These are phyloP conservation scores for Coemansia erecta DNA, from an alignment of 192 early-diverging fungal genomes.

Conservation along the genomic window DNA sequence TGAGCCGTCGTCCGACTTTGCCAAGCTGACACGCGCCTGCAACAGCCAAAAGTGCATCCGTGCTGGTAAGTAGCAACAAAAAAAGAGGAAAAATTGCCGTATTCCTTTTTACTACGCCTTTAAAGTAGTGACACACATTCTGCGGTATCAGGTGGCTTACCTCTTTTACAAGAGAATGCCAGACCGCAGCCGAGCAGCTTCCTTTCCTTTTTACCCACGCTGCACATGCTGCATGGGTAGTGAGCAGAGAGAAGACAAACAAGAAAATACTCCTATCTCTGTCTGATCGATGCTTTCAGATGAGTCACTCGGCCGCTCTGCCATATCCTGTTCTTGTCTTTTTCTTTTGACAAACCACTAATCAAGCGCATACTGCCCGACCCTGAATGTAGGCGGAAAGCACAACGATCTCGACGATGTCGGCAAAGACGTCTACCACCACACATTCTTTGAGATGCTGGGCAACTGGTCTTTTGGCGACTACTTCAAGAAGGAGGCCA, in stretches of 20 bases:
- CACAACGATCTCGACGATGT: constrained; percentile 99
- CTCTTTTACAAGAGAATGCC: too few species aligned
- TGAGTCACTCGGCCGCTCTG: neutral
- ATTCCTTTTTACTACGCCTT: too few species aligned
- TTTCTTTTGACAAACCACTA: neutral
- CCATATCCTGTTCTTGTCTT: neutral
- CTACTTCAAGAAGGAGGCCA: constrained; percentile 98
- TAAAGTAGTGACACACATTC: too few species aligned
- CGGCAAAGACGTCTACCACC: constrained; percentile 97
- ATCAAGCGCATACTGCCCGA: neutral
- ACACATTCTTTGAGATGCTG: constrained; percentile 99
- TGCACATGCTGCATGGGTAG: neutral
- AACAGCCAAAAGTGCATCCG: constrained; percentile 99
- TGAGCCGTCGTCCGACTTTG: constrained; percentile 89
- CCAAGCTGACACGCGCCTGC: constrained; percentile 85
- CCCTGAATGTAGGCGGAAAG: constrained; percentile 73
- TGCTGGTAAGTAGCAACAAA: constrained; percentile 67
- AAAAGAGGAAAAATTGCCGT: neutral
- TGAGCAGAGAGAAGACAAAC: neutral
- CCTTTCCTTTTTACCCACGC: constrained; percentile 3
- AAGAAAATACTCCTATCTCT: constrained; percentile 7
- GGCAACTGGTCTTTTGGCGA: constrained; percentile 99
- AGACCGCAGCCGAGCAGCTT: too few species aligned
- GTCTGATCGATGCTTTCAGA: neutral
- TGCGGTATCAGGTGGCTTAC: too few species aligned